phyloP scores from a whole-genome alignment of 768 basidiomycete genomes.

The Floccularia luteovirens region DNA sequence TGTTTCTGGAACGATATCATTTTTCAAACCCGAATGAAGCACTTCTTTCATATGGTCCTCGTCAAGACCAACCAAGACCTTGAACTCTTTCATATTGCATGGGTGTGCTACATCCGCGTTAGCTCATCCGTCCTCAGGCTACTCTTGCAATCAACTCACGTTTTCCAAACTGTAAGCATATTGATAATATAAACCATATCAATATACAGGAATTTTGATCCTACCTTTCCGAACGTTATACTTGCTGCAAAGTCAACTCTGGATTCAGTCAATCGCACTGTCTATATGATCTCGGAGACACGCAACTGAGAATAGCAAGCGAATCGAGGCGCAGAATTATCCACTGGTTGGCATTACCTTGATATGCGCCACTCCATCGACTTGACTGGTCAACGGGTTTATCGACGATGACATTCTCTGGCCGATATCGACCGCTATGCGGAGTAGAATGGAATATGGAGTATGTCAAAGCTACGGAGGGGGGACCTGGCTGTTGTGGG shows the following conservation, averaged over 20 bases:
- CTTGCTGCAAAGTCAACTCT: constrained; percentile 21
- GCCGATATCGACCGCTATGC: constrained; percentile 61
- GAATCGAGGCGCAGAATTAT: constrained; percentile 57
- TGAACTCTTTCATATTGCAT: constrained; percentile 83
- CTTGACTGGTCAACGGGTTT: constrained; percentile 56
- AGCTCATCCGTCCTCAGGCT: background rate
- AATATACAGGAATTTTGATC: constrained; percentile 6
- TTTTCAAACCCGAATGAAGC: constrained; percentile 55
- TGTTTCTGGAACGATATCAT: constrained; percentile 56
- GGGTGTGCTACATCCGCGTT: constrained; percentile 53
- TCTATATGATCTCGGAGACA: constrained; percentile 10
- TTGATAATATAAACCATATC: constrained; percentile 7
- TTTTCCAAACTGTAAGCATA: constrained; percentile 30
- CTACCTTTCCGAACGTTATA: constrained; percentile 79
- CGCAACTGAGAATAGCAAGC: constrained; percentile 59
- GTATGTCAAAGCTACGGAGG: constrained; percentile 30
- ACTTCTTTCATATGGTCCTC: constrained; percentile 65
- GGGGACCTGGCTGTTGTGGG: constrained; percentile 5
- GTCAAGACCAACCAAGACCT: constrained; percentile 56
- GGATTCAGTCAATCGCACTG: background rate
- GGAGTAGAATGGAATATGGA: constrained; percentile 56
- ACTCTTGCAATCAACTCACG: constrained; percentile 17
- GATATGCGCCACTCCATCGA: constrained; percentile 69
- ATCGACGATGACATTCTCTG: constrained; percentile 64
- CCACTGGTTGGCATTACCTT: constrained; percentile 60